Evolutionary conservation across 441 rosid genomes (phyloP), one percentile per base, ranked within the genome.

Genomic region (Bocquillonia castaneifolia): DNA sequence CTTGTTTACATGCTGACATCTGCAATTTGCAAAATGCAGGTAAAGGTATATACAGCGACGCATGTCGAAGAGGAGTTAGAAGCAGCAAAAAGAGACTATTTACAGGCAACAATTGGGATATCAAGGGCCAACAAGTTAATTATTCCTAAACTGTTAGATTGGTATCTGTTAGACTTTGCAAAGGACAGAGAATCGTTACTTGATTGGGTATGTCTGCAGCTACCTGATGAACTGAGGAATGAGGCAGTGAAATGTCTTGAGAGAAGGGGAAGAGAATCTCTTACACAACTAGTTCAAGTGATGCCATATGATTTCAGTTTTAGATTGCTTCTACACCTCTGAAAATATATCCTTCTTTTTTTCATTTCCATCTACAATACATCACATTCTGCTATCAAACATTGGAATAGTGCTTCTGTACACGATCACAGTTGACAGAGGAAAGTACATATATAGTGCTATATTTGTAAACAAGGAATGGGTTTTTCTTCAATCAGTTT

Each of bases 221-320:
- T 87, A 17, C 94, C 91, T n/a, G 69, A 72, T 70, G 84, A 85
- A 66, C 63, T 79, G 13, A 81, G 94, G 76, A 82, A 77, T 47
- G 91, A 84, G 63, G 92, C 89, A 10, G 58, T 84, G 2, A 75
- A 77, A 75, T 87, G 78, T 72, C 72, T 85, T 13, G 86, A 87
- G 63, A 80, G 81, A 68, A 78, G 68, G 54, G 78, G 69, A 32
- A 80, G 80, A 72, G 86, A 81, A 29, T 74, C 88, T 15, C 74
- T 78, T 56, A 77, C 82, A 20, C 79, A 85, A 68, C 74, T 86
- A 23, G 88, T 90, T 44, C 85, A 84, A 80, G 82, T 92, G 51
- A 81, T 79, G 77, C 92, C 96, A 20, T 92, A 90, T 62, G 93
- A 92, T 72, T 90, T 92, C 81, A 83, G 83, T 59, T 90, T 87